phyloP scores from a whole-genome alignment of 805 yeast genomes.

The Monosporozyma aerobia region DNA sequence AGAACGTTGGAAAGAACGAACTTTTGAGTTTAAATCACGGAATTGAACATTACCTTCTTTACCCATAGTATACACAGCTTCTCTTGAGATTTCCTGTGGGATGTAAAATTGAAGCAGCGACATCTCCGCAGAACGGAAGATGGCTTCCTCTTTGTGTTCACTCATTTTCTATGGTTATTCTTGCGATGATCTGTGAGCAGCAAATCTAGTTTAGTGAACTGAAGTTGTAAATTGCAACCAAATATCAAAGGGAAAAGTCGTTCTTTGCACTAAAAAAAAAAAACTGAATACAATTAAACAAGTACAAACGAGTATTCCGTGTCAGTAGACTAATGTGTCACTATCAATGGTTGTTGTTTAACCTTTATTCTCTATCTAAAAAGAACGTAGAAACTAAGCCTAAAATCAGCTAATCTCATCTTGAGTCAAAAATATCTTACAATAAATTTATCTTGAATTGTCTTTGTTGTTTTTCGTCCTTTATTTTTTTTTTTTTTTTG shows the following conservation, averaged over 20 bases:
- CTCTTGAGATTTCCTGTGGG: slow-evolving; percentile 83
- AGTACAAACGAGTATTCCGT: neutral
- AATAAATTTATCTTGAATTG: neutral
- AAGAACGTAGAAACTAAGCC: neutral
- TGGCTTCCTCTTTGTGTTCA: slow-evolving; percentile 26
- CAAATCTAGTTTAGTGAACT: neutral
- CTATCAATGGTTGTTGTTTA: neutral
- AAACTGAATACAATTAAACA: neutral
- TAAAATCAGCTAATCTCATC: neutral
- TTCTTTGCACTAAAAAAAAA: neutral
- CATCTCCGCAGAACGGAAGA: slow-evolving; percentile 89
- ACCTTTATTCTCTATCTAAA: neutral
- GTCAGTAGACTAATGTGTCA: neutral
- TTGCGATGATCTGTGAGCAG: neutral
- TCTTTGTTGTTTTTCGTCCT: neutral
- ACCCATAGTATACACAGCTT: slow-evolving; percentile 78
- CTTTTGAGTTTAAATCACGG: slow-evolving; percentile 74
- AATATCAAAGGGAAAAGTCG: neutral
- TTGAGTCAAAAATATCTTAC: neutral
- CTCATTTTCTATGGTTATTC: neutral
- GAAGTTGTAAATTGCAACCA: neutral
- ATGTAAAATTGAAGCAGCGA: slow-evolving; percentile 83
- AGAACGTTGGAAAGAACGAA: slow-evolving; percentile 79
- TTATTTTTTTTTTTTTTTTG: neutral
- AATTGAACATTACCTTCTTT: slow-evolving; percentile 81